Base-by-base conservation (phyloP, 2,329 filamentous ascomycete species). In the Purpureocillium takamizusanense region DNA sequence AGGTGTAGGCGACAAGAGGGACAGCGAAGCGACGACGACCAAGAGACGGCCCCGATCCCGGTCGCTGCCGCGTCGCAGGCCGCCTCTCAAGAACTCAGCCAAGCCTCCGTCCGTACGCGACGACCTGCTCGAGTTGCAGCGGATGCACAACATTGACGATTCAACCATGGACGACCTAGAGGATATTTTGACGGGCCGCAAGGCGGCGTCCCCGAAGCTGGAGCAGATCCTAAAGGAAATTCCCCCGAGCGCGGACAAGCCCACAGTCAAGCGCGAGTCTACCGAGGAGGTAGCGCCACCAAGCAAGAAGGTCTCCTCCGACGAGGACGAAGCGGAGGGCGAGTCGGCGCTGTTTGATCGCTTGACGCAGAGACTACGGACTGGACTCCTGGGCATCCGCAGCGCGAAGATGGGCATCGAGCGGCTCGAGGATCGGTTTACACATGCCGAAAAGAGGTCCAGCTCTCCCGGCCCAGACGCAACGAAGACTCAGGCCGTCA, bases 161-260 rank as follows among this genome's bases (percentile, higher is more conserved):
- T 75, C 72, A 1, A 78, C 74, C 0, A 53, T 77, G n/a, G 74
- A 78, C 35, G 71, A 78, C 43, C 59, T 78, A 23, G 72, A 72
- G 40, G 67, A 71, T 21, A 57, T 77, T 30, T 50, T 76, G 18
- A 52, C 55, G 23, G 60, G 59, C n/a, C 57, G 57, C 36, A 61
- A 59, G 40, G 44, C 53, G 5, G 45, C 49, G 10, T 49, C 50
- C 7, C 47, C 47, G 7, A 47, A 48, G 30, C 40, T 55, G 11
- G 46, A 52, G 29, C 46, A 42, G 13, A 43, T 57, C 12, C 42
- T 54, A 7, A 48, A 53, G 31, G 46, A 56, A 16, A 29, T 53
- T 6, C 46, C 52, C 3, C 41, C 41, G 13, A 33, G 40, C 9
- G 42, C 52, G 8, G 49, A 51, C 39, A 48, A 51, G 14, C 42